Percentiles rank a stretch among this genome's conserved stretches.
Evolutionary conservation across 176 grass and related monocot species (phyloP).

Genomic region (Microstegium vimineum): DNA sequence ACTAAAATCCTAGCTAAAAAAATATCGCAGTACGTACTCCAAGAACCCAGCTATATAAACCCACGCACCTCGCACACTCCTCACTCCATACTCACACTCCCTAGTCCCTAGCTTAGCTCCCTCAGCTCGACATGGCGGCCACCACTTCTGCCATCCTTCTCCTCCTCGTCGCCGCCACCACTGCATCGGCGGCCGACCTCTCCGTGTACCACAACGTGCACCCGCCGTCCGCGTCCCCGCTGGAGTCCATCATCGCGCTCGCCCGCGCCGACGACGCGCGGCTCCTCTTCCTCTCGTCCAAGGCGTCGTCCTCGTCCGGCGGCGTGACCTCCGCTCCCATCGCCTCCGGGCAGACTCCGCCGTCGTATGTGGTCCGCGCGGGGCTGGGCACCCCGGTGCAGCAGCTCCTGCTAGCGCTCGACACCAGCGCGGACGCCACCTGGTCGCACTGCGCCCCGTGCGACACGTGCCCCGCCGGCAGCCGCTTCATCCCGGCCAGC

Average conservation of each 20-base stretch:
- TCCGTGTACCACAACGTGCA: constrained; percentile 66
- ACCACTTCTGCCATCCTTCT: constrained; percentile 2
- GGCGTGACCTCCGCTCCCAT: constrained; percentile 61
- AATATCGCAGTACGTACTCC: background rate
- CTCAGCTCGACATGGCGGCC: constrained; percentile 28
- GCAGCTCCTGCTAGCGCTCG: constrained; percentile 61
- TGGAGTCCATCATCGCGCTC: constrained; percentile 63
- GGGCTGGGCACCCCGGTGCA: constrained; percentile 67
- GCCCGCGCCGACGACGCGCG: constrained; percentile 66
- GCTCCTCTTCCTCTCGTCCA: constrained; percentile 66
- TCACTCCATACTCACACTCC: constrained; percentile 2
- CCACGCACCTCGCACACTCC: background rate
- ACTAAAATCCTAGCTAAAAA: background rate
- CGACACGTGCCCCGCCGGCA: constrained; percentile 51
- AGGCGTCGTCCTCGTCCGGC: constrained; percentile 34
- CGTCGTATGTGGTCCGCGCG: constrained; percentile 80
- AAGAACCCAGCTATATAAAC: constrained; percentile 44
- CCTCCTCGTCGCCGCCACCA: constrained; percentile 25
- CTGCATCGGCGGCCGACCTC: constrained; percentile 35
- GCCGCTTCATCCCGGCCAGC: constrained; percentile 64
- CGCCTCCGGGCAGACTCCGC: constrained; percentile 80
- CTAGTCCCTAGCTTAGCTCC: background rate
- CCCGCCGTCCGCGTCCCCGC: constrained; percentile 50
- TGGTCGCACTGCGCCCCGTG: constrained; percentile 90
- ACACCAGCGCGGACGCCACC: constrained; percentile 92